Evolutionary conservation across 1,284 basidiomycete species (phyloP).

Genomic region (Leccinum variabile): DNA sequence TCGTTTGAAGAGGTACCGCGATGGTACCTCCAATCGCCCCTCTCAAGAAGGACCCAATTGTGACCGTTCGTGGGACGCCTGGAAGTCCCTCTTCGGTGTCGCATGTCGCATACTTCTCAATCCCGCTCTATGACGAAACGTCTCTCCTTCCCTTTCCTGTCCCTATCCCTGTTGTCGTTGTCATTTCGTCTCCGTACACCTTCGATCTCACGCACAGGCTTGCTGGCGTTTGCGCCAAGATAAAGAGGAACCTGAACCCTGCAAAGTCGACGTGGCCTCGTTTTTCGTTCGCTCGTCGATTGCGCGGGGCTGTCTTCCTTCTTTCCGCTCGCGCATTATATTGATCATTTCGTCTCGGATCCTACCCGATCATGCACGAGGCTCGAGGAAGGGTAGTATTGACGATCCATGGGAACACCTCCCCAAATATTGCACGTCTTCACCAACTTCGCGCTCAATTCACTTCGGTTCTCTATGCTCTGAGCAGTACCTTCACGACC

Average conservation of each 20-base stretch:
- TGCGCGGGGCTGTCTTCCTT: background rate
- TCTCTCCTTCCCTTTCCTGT: background rate
- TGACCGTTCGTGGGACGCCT: background rate
- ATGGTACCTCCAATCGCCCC: background rate
- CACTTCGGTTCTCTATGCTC: too few species aligned
- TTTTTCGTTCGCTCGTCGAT: background rate
- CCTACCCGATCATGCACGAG: background rate
- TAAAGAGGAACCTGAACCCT: background rate
- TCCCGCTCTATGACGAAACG: background rate
- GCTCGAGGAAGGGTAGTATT: background rate
- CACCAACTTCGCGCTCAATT: too few species aligned
- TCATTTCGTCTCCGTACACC: background rate
- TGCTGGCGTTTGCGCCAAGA: background rate
- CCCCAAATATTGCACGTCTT: background rate
- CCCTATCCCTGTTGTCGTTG: background rate
- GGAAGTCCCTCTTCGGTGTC: background rate
- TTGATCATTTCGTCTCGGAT: background rate
- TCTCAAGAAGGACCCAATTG: background rate
- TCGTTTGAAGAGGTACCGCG: constrained; percentile 11
- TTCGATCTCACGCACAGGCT: background rate
- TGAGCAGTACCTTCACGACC: too few species aligned
- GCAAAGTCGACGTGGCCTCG: constrained; percentile 7
- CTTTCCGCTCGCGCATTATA: background rate
- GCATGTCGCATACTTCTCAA: background rate
- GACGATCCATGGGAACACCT: background rate